phyloP scores from a whole-genome alignment of 169 alveolate species.

The Plasmodium gallinaceum region DNA sequence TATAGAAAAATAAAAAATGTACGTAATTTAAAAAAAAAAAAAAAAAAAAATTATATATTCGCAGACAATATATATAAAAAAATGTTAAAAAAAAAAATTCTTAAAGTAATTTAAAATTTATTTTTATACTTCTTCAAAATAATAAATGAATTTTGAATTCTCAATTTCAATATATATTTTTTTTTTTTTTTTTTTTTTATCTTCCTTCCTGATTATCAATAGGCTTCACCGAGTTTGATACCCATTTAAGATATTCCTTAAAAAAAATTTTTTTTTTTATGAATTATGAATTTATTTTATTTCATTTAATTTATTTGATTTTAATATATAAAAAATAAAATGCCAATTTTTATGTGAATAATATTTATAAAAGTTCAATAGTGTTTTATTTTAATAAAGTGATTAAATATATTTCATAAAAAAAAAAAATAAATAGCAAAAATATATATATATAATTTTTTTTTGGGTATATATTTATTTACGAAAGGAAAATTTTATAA shows the following conservation, averaged over 20 bases:
- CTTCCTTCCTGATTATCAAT: neutral
- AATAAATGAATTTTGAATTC: neutral
- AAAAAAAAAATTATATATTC: neutral
- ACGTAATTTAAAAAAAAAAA: too few relatives aligned
- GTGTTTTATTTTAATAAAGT: too few relatives aligned
- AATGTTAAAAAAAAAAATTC: neutral
- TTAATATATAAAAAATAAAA: neutral
- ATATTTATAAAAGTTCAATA: too few relatives aligned
- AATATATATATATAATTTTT: too few relatives aligned
- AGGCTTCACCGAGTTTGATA: slow-evolving; percentile 39
- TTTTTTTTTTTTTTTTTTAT: slow-evolving; percentile 1
- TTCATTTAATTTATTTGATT: neutral
- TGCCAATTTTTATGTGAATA: neutral
- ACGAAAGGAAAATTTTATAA: neutral
- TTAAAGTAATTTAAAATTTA: neutral
- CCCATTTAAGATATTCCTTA: slow-evolving; percentile 67
- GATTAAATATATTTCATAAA: too few relatives aligned
- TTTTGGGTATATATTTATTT: too few relatives aligned
- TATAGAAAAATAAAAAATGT: too few relatives aligned
- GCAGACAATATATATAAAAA: neutral
- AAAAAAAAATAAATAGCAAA: too few relatives aligned
- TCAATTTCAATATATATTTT: neutral
- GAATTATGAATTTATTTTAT: too few relatives aligned
- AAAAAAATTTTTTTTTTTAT: neutral
- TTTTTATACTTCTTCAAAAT: neutral